A percentile compares a stretch with the other conserved stretches of the same genome.
These are phyloP conservation scores for Acacia confusa DNA, from an alignment of 306 rosid species.

Conservation along the genomic window DNA sequence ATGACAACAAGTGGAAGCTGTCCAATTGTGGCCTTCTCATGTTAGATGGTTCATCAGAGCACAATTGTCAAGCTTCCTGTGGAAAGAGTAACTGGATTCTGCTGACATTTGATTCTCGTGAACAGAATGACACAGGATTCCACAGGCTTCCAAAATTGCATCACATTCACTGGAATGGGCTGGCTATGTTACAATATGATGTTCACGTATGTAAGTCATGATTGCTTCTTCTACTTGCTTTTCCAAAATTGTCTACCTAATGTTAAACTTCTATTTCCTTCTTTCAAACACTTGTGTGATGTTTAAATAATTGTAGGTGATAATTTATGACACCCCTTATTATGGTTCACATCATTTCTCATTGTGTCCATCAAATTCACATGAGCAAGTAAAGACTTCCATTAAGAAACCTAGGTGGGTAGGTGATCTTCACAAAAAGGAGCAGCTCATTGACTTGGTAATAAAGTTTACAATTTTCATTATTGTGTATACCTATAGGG, in stretches of 20 bases:
- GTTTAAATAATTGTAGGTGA: slow-evolving; percentile 55
- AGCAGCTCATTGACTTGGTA: slow-evolving; percentile 69
- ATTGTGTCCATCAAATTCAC: slow-evolving; percentile 40
- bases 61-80: slow-evolving; percentile 40
- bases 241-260: slow-evolving; percentile 25
- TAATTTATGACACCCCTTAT: slow-evolving; percentile 71
- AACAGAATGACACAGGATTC: slow-evolving; percentile 43
- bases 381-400: slow-evolving; percentile 48
- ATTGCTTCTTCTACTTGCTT: slow-evolving; percentile 39
- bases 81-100: slow-evolving; percentile 55
- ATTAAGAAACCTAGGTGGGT: slow-evolving; percentile 77
- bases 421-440: slow-evolving; percentile 63
- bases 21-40: slow-evolving; percentile 43
- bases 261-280: slow-evolving; percentile 26
- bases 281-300: slow-evolving; percentile 24
- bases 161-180: slow-evolving; percentile 83
- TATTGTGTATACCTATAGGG: slow-evolving; percentile 8
- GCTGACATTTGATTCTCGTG: slow-evolving; percentile 51
- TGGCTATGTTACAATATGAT: slow-evolving; percentile 56
- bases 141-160: slow-evolving; percentile 68
- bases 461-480: slow-evolving; percentile 32
- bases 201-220: slow-evolving; percentile 97
- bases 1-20: slow-evolving; percentile 34
- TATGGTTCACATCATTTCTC: slow-evolving; percentile 83
- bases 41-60: slow-evolving; percentile 51